Evolutionary conservation across 2,329 filamentous ascomycete species (phyloP).

Genomic region (Orbilia ellipsospora): DNA sequence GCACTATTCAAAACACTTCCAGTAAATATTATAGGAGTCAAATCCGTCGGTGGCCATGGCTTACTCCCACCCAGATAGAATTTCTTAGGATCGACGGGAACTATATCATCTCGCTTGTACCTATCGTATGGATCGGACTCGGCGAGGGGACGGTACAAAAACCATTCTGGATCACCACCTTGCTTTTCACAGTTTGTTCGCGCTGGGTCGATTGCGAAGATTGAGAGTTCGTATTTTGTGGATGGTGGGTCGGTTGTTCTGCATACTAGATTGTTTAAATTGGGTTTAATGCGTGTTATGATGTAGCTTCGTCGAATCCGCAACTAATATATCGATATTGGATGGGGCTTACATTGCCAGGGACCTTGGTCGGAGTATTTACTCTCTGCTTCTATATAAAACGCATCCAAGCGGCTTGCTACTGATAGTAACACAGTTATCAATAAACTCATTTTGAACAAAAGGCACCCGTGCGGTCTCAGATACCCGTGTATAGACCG

Average conservation of each 20-base stretch:
- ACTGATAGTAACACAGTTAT: neutral
- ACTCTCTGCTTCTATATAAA: conserved; percentile 17
- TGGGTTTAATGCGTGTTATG: no score
- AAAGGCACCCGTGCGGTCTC: neutral
- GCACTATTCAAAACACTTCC: neutral
- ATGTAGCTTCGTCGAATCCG: no score
- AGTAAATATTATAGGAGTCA: conserved; percentile 20
- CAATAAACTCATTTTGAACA: neutral
- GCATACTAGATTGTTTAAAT: conserved; percentile 13
- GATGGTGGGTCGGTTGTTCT: neutral
- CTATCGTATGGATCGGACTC: conserved; percentile 26
- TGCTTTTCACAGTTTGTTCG: conserved; percentile 13
- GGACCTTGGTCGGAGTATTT: neutral
- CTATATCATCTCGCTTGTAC: conserved; percentile 10
- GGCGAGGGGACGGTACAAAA: neutral
- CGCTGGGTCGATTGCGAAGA: conserved; percentile 23
- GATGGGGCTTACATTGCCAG: conserved; percentile 24
- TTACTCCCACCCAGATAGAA: conserved; percentile 24
- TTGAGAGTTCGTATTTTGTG: conserved; percentile 11
- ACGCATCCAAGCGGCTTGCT: neutral
- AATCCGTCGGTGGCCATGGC: conserved; percentile 6
- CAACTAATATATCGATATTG: no score
- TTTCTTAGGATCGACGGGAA: conserved; percentile 9
- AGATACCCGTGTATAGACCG: no score
- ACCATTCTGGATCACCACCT: conserved; percentile 20